Conservation (phyloP, 108 stramenopile genomes). For the Nannochloropsis gaditana region DNA sequence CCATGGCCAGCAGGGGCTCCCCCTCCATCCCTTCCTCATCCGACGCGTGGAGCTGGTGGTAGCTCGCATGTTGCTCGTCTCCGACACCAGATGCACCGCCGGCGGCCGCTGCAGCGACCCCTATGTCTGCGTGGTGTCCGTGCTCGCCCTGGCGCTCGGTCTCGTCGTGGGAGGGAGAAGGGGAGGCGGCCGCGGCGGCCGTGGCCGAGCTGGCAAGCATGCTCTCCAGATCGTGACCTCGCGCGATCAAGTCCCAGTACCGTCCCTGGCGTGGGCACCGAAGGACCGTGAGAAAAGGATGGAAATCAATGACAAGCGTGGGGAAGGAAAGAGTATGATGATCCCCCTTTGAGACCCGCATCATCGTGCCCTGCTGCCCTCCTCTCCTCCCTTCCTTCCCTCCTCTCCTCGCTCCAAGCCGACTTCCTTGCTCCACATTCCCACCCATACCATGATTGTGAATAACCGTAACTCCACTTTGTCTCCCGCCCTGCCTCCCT, state of each 20-base stretch:
- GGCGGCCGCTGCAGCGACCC: neutral
- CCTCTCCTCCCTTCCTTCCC: constrained; percentile 4
- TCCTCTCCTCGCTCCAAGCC: too few species aligned
- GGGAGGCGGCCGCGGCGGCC: neutral
- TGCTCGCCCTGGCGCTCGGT: neutral
- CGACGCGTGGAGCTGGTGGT: constrained; percentile 18
- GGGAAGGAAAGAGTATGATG: neutral
- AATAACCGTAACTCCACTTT: neutral
- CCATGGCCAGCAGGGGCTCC: neutral
- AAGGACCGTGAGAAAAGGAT: neutral
- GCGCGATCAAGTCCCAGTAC: constrained; percentile 36
- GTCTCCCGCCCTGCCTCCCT: neutral
- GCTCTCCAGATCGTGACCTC: constrained; percentile 35
- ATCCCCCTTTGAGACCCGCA: neutral
- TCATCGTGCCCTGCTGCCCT: neutral
- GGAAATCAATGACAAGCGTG: neutral
- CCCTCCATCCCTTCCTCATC: constrained; percentile 7
- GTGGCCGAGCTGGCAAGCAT: constrained; percentile 10
- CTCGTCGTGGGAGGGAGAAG: neutral
- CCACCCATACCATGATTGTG: too few species aligned
- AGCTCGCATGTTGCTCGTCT: neutral
- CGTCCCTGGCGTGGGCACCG: neutral
- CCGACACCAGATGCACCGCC: neutral
- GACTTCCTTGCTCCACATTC: too few species aligned
- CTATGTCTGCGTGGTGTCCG: neutral